These are phyloP conservation scores for Irpex lacteus DNA, from an alignment of 1,284 basidiomycete species.

Conservation along the genomic window DNA sequence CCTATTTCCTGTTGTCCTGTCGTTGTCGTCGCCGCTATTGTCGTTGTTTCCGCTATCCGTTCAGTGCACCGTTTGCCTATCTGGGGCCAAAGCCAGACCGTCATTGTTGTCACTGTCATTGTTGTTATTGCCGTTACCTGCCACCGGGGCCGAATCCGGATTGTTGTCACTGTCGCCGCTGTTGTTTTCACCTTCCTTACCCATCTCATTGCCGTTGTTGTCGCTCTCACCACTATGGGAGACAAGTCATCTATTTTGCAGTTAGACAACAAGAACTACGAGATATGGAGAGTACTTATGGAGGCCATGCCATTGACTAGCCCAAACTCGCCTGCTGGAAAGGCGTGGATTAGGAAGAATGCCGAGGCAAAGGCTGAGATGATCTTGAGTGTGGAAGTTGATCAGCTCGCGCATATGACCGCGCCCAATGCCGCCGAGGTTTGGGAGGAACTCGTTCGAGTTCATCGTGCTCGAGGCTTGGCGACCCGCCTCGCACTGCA, in stretches of 20 bases:
- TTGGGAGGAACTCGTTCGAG: conserved; percentile 24
- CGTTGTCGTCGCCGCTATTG: not conserved
- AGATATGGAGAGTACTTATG: not conserved
- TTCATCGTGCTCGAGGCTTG: conserved; percentile 29
- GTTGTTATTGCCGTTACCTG: too few relatives aligned
- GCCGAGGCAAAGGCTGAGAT: conserved; percentile 26
- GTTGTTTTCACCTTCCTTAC: too few relatives aligned
- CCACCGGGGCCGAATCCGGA: too few relatives aligned
- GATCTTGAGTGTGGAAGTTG: conserved; percentile 25
- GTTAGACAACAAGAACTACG: not conserved
- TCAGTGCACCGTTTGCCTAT: not conserved
- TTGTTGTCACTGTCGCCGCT: too few relatives aligned
- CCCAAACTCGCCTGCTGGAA: not conserved
- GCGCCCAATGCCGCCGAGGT: conserved; percentile 23
- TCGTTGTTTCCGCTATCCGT: not conserved
- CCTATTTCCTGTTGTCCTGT: not conserved
- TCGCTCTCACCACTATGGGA: not conserved
- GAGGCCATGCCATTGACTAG: not conserved
- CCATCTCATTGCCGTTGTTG: too few relatives aligned
- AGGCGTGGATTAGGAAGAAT: conserved; percentile 18
- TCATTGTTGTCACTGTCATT: not conserved
- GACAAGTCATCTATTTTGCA: not conserved
- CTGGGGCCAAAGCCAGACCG: not conserved
- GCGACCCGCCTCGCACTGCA: conserved; percentile 24
- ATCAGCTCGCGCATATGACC: conserved; percentile 29